Base-by-base conservation (phyloP, 2,329 filamentous ascomycete species). In the Xylaria arbuscula region DNA sequence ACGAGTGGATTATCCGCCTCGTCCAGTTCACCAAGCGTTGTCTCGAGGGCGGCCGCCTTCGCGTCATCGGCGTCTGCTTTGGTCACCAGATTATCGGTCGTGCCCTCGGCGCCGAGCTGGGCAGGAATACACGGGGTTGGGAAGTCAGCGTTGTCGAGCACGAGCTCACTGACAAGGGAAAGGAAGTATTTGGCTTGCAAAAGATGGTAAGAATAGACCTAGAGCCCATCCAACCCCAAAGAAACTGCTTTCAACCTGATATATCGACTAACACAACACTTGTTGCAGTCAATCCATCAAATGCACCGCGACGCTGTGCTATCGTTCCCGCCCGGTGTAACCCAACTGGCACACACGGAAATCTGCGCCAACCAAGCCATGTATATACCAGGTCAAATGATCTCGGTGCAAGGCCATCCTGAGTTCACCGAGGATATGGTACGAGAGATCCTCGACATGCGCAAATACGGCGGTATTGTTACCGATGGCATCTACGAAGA, bases 391-490 rank as follows among this genome's bases (percentile, higher is more conserved):
- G 83, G 85, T 50, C 85, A 86, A 42, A 83, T 92, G 68, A 90
- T 97, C 69, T 90, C 92, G 0, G 88, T 97, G 1, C 93, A 97
- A 82, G 93, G 93, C 6, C 93, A 97, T 79, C 94, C 93, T 0
- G 94, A 97, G 79, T 96, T 95, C 78, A 92, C 86, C 3, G 84
- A 85, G 67, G 86, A 89, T 17, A 94, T 97, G 72, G 87, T 94
- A 74, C 83, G 81, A 19, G 90, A 93, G 78, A 80, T 97, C 45
- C 80, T 95, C 63, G 84, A 86, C 68, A 81, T 86, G 68, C 86
- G 94, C 65, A 88, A 92, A 76, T 82, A 84, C 34, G 83, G 82
- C 56, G 93, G 92, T 0, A 84, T 96, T 24, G 92, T 97, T 71
- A 81, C 85, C 63, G 89, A 94, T 65, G 88, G 88, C 19, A 80